Evolutionary conservation across 768 basidiomycete genomes (phyloP).

Genomic region (Suillus paluster): DNA sequence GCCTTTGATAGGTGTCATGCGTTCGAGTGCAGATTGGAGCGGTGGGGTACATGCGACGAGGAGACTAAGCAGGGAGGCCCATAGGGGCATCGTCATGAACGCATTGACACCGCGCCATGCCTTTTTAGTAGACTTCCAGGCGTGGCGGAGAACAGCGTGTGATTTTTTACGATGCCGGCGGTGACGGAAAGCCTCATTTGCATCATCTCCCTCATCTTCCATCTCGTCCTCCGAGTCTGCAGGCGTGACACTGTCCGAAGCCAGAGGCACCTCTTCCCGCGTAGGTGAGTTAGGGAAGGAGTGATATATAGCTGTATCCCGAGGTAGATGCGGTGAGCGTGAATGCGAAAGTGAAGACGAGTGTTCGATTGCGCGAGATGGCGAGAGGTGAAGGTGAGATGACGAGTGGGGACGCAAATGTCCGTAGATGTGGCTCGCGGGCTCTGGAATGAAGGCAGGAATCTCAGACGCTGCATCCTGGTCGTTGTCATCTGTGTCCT

Average conservation of each 20-base stretch:
- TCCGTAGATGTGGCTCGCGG: neutral
- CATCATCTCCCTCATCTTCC: conserved; percentile 24
- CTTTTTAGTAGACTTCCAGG: neutral
- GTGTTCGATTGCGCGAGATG: neutral
- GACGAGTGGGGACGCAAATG: neutral
- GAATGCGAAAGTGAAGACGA: neutral
- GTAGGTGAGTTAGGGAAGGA: conserved; percentile 66
- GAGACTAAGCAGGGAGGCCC: conserved; percentile 76
- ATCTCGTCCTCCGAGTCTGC: conserved; percentile 15
- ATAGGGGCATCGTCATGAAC: conserved; percentile 53
- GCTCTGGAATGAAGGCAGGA: neutral
- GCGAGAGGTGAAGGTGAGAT: neutral
- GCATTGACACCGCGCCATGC: neutral
- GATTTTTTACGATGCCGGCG: conserved; percentile 20
- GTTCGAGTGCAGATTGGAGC: conserved; percentile 69
- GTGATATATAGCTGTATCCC: conserved; percentile 50
- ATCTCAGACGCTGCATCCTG: neutral
- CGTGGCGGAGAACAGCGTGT: conserved; percentile 20
- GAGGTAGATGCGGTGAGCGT: conserved; percentile 25
- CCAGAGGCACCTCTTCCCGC: neutral
- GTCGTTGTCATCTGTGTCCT: neutral
- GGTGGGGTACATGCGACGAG: conserved; percentile 78
- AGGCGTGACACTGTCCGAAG: neutral
- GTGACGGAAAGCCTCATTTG: conserved; percentile 17
- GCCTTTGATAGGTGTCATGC: conserved; percentile 68